A percentile compares a stretch with the other conserved stretches of the same genome.
These are phyloP conservation scores for Dothistroma septosporum DNA, from an alignment of 2,329 filamentous ascomycete species.

Conservation along the genomic window DNA sequence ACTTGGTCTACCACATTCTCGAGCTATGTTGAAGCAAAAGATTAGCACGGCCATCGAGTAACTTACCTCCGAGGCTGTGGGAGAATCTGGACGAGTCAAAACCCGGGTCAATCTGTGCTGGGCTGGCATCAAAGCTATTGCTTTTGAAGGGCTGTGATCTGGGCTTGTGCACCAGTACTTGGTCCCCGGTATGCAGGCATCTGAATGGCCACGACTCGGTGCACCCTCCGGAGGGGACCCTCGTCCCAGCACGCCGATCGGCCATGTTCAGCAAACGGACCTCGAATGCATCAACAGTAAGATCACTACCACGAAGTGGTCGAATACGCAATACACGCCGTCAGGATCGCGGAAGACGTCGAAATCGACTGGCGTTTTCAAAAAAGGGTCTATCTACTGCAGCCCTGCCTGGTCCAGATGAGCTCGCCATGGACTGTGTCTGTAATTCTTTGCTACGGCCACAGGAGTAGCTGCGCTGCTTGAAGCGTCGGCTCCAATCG, in stretches of 20 bases:
- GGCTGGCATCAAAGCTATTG: too few species aligned
- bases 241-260: conserved; percentile 9
- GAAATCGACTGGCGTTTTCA: conserved; percentile 12
- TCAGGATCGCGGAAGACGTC: conserved; percentile 14
- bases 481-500: not conserved
- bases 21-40: too few species aligned
- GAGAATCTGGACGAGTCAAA: too few species aligned
- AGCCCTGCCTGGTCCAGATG: conserved; percentile 1
- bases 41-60: too few species aligned
- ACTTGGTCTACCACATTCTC: too few species aligned
- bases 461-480: not conserved
- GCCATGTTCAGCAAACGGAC: conserved; percentile 13
- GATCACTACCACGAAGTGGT: conserved; percentile 11
- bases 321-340: conserved; percentile 14
- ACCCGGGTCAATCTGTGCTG: too few species aligned
- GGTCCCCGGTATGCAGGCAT: too few species aligned
- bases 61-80: too few species aligned
- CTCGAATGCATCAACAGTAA: conserved; percentile 16
- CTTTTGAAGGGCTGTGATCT: too few species aligned
- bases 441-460: not conserved
- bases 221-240: too few species aligned
- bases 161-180: too few species aligned
- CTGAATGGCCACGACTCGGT: too few species aligned
- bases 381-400: conserved; percentile 15
- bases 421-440: not conserved